Base-by-base conservation (phyloP, 306 rosid genomes). In the Vachellia pachyceras region DNA sequence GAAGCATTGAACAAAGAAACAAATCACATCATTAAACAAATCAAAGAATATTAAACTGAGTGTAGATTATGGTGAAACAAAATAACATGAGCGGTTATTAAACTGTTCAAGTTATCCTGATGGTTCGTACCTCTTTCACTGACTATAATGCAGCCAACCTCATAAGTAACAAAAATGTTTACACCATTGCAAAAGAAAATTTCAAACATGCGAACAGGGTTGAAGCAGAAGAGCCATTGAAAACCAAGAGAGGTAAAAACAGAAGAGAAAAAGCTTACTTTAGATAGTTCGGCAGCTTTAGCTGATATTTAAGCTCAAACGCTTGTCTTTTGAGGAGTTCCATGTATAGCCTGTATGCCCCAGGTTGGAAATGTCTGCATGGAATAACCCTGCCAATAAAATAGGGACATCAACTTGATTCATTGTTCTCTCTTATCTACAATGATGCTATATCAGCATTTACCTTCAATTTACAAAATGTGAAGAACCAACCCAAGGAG, bases 271-370 rank as follows among this genome's bases (percentile, higher is more conserved):
- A 64, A 41, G 70, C 91, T 89, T 46, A 89, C 95, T 69, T 68
- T 25, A 55, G 80, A 79, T 88, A 90, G 39, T 87, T 78, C 15
- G 90, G 92, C 22, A 87, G 90, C 25, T 80, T 82, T 63, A 90
- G 68, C 78, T 85, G 86, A 45, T 85, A 84, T 23, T 92, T 88
- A 50, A 93, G 90, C 1, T 86, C 70, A 60, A 90, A 87, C 15
- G 84, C 88, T 79, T 90, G 91, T 64, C 91, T 87, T 81, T 82
- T 84, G 74, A 95, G 89, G 25, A 95, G 96, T 68, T 92, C 94
- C 78, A 95, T 74, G 82, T 87, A 95, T 39, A 93, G 94, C 40
- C 97, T 73, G 83, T 88, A 93, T 7, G 97, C 97, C 11, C 84
- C 86, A 3, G 98, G 97, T 76, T 89, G 96, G 72, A 86, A 88